These are phyloP conservation scores for Lactarius psammicola DNA, from an alignment of 768 basidiomycete species.

Conservation along the genomic window DNA sequence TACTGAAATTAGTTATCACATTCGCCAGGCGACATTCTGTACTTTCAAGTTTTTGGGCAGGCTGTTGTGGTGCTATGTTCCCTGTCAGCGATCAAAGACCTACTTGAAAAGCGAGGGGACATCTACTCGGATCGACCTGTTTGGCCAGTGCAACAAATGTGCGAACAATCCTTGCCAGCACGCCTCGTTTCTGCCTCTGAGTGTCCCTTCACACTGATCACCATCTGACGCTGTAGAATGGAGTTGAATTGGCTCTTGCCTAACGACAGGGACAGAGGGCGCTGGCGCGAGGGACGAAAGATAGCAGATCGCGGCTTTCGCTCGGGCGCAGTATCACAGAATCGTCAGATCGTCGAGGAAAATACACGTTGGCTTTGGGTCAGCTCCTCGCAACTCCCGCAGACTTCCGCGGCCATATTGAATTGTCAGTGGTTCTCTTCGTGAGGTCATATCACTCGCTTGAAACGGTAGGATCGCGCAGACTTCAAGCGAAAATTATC, in stretches of 20 bases:
- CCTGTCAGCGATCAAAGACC: constrained; percentile 42
- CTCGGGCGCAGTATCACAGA: background rate
- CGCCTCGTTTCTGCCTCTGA: too few relatives aligned
- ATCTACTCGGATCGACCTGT: constrained; percentile 3
- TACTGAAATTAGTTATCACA: background rate
- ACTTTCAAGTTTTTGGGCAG: constrained; percentile 42
- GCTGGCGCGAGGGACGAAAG: too few relatives aligned
- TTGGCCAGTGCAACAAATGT: background rate
- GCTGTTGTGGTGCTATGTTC: constrained; percentile 51
- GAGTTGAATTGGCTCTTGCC: background rate
- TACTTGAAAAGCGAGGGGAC: constrained; percentile 3
- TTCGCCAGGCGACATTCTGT: background rate
- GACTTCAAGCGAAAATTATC: constrained; percentile 1
- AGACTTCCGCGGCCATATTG: background rate
- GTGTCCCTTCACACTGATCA: too few relatives aligned
- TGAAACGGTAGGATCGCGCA: background rate
- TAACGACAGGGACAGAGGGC: background rate
- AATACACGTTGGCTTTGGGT: background rate
- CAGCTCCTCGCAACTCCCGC: background rate
- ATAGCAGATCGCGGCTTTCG: background rate
- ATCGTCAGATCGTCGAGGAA: background rate
- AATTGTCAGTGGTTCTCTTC: background rate
- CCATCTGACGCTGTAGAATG: background rate
- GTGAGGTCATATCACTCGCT: background rate
- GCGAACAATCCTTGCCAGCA: background rate